Conservation (phyloP, 352 stramenopile genomes). For the Phytophthora pseudosyringae region DNA sequence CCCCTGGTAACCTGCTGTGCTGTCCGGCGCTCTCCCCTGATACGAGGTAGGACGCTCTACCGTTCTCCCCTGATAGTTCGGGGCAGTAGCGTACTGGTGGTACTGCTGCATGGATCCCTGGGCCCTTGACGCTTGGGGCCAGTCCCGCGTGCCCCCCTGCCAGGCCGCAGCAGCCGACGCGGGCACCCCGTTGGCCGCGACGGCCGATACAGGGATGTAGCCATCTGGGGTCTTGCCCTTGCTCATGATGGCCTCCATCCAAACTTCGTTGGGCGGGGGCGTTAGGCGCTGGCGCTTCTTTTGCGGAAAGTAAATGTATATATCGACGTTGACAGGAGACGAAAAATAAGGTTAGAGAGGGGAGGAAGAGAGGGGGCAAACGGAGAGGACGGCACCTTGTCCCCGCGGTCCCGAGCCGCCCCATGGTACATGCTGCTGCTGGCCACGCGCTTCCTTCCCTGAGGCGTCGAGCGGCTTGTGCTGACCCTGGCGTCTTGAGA, state of each 20-base stretch:
- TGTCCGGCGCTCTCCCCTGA: slow-evolving; percentile 14
- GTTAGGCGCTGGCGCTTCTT: slow-evolving; percentile 40
- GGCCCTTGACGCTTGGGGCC: neutral
- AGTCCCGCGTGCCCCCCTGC: slow-evolving; percentile 17
- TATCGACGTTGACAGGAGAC: slow-evolving; percentile 1
- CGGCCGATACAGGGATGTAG: slow-evolving; percentile 13
- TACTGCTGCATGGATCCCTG: slow-evolving; percentile 3
- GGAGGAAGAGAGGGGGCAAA: neutral
- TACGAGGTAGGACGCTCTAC: slow-evolving; percentile 17
- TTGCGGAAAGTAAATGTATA: neutral
- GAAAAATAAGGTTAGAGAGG: slow-evolving; percentile 6
- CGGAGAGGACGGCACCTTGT: slow-evolving; percentile 31
- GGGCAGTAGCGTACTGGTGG: slow-evolving; percentile 14
- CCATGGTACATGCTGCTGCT: slow-evolving; percentile 38
- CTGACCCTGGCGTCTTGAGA: slow-evolving; percentile 17
- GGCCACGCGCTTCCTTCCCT: slow-evolving; percentile 13
- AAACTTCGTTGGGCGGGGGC: slow-evolving; percentile 62
- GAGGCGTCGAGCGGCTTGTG: slow-evolving; percentile 19
- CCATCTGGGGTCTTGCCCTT: slow-evolving; percentile 49
- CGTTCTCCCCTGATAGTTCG: slow-evolving; percentile 15
- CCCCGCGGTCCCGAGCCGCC: slow-evolving; percentile 25
- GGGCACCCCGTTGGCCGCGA: neutral
- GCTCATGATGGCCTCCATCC: slow-evolving; percentile 80
- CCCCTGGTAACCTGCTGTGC: neutral
- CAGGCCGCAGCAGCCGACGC: slow-evolving; percentile 11